Evolutionary conservation across 73 alveolate species (phyloP).

Genomic region (Loxodes magnus): DNA sequence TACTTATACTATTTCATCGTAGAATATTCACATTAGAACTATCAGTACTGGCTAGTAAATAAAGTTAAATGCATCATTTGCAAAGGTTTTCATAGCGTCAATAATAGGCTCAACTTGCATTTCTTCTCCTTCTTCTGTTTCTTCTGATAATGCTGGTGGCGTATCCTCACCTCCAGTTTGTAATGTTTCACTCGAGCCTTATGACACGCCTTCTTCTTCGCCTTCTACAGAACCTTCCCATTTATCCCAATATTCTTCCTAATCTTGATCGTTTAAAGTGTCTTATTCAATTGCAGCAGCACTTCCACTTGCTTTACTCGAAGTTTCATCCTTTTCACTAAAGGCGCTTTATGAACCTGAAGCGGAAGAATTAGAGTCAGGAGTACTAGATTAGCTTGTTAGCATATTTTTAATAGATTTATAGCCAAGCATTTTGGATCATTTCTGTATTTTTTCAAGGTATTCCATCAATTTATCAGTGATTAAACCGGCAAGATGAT

Average conservation of each 20-base stretch:
- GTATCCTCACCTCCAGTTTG: constrained; percentile 12
- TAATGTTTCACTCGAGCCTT: too few species aligned
- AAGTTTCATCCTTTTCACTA: not conserved
- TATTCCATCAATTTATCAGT: constrained; percentile 18
- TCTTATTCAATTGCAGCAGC: not conserved
- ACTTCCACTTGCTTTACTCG: not conserved
- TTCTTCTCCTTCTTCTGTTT: constrained; percentile 27
- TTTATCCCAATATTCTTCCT: constrained; percentile 1
- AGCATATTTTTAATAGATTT: too few species aligned
- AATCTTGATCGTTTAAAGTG: not conserved
- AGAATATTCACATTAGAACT: constrained; percentile 52
- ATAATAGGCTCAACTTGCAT: constrained; percentile 45
- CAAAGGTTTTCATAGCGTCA: constrained; percentile 24
- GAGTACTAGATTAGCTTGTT: too few species aligned
- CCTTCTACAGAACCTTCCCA: too few species aligned
- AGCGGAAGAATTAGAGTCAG: not conserved
- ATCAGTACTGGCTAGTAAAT: constrained; percentile 41
- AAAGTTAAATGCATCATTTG: constrained; percentile 31
- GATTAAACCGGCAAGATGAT: constrained; percentile 22
- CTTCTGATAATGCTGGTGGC: constrained; percentile 14
- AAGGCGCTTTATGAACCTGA: constrained; percentile 1
- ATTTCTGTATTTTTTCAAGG: constrained; percentile 8
- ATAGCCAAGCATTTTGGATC: too few species aligned
- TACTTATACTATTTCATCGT: constrained; percentile 59
- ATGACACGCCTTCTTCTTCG: constrained; percentile 3